Percentiles rank a stretch among this genome's conserved stretches.
These are phyloP conservation scores for Plasmodium chabaudi DNA, from an alignment of 169 alveolate species.

Conservation along the genomic window DNA sequence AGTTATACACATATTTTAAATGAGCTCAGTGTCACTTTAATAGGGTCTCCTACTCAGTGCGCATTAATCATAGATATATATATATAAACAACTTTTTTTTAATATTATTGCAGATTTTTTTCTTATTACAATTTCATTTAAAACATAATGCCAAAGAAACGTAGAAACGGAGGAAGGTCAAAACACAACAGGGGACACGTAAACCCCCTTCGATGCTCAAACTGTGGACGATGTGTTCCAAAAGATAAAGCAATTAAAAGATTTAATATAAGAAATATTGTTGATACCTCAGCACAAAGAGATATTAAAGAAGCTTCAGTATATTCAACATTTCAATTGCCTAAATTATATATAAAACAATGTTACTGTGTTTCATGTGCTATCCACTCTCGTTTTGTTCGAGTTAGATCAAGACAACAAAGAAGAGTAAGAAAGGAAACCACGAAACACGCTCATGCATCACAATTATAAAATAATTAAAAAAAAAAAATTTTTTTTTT, in stretches of 20 bases:
- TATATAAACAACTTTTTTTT: not conserved
- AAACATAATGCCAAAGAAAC: constrained; percentile 96
- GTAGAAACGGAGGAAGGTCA: constrained; percentile 99
- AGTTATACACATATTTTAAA: too few species aligned
- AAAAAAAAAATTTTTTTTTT: not conserved
- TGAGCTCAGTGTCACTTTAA: too few species aligned
- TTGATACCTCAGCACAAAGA: constrained; percentile 98
- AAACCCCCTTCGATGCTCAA: constrained; percentile 96
- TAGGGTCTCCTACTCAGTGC: not conserved
- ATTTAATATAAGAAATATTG: constrained; percentile 98
- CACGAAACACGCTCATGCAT: constrained; percentile 70
- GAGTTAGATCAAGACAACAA: constrained; percentile 93
- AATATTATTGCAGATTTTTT: not conserved
- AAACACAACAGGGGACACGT: constrained; percentile 99
- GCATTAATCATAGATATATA: not conserved
- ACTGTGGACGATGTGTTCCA: constrained; percentile 98
- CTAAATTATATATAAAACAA: constrained; percentile 98
- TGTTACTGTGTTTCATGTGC: constrained; percentile 99
- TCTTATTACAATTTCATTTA: constrained; percentile 1
- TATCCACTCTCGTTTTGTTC: constrained; percentile 99
- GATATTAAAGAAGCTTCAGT: constrained; percentile 98
- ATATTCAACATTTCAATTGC: constrained; percentile 93
- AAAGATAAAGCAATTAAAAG: constrained; percentile 99
- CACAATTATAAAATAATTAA: constrained; percentile 30
- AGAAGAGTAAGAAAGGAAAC: constrained; percentile 89